Evolutionary conservation across 2,329 filamentous ascomycete species (phyloP).

Genomic region (Parascedosporium putredinis): DNA sequence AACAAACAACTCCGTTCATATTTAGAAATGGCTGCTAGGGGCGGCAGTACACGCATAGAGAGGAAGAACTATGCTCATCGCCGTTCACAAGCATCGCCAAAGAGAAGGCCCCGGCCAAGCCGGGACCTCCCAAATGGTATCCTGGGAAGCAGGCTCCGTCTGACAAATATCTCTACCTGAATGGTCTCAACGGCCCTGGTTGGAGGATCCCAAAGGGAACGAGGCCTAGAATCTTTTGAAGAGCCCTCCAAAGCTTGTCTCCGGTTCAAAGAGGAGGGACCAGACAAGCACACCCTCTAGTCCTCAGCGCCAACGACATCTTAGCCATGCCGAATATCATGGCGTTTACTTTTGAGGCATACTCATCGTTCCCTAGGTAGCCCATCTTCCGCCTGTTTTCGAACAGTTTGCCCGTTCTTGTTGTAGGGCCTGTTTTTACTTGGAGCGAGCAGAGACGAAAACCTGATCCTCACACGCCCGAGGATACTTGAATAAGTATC

Average conservation of each 20-base stretch:
- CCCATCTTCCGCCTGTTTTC: too few relatives aligned
- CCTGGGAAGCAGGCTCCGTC: background rate
- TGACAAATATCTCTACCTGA: background rate
- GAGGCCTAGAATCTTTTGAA: background rate
- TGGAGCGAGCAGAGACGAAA: too few relatives aligned
- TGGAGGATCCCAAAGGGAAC: background rate
- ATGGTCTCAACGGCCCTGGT: background rate
- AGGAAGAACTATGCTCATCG: background rate
- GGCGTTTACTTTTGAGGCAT: background rate
- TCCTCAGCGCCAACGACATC: background rate
- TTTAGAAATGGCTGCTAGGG: background rate
- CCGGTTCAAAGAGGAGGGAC: background rate
- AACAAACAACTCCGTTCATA: background rate
- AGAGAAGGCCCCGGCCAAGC: background rate
- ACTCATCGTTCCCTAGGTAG: too few relatives aligned
- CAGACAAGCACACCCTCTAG: background rate
- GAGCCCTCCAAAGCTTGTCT: background rate
- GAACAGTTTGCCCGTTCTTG: too few relatives aligned
- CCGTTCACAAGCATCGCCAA: too few relatives aligned
- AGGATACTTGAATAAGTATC: too few relatives aligned
- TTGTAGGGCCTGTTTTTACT: too few relatives aligned
- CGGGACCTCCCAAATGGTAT: background rate
- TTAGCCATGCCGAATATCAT: background rate
- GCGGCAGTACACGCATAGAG: background rate
- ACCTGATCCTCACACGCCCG: too few relatives aligned